Conservation (phyloP, 2,329 filamentous ascomycete species). For the Trichothecium sympodiale region DNA sequence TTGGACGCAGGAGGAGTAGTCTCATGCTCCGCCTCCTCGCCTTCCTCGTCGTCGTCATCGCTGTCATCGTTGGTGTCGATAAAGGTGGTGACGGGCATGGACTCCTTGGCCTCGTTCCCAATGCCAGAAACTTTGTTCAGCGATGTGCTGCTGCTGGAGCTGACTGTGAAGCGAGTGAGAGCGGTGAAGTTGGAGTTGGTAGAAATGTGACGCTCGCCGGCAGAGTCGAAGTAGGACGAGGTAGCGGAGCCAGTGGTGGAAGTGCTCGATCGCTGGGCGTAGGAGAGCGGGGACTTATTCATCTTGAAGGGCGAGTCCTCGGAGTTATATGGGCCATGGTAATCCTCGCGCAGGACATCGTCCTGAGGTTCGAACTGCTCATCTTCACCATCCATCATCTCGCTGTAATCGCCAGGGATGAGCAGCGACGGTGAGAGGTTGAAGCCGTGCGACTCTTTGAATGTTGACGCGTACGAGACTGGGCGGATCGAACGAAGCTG, state of each 20-base stretch:
- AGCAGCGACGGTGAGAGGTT: slow-evolving; percentile 50
- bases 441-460: slow-evolving; percentile 49
- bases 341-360: slow-evolving; percentile 15
- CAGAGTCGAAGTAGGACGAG: slow-evolving; percentile 34
- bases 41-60: not conserved
- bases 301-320: slow-evolving; percentile 2
- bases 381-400: slow-evolving; percentile 30
- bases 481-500: slow-evolving; percentile 23
- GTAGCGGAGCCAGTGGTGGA: slow-evolving; percentile 41
- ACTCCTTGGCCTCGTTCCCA: slow-evolving; percentile 20
- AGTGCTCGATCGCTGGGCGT: slow-evolving; percentile 39
- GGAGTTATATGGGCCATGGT: slow-evolving; percentile 9
- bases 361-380: slow-evolving; percentile 18
- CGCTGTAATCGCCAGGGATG: slow-evolving; percentile 47
- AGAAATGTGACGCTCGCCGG: slow-evolving; percentile 41
- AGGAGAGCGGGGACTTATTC: slow-evolving; percentile 7
- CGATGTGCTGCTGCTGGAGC: slow-evolving; percentile 37
- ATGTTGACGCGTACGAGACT: slow-evolving; percentile 39
- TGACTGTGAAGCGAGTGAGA: slow-evolving; percentile 41
- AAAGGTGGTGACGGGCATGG: slow-evolving; percentile 14
- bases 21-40: slow-evolving; percentile 7
- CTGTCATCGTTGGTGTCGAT: slow-evolving; percentile 10
- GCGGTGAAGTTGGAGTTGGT: slow-evolving; percentile 41
- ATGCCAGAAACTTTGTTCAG: slow-evolving; percentile 21
- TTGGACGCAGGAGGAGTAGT: slow-evolving; percentile 12